A percentile compares a stretch with the other conserved stretches of the same genome.
phyloP scores from a whole-genome alignment of 306 rosid species.

The Herpetospermum pedunculosum region DNA sequence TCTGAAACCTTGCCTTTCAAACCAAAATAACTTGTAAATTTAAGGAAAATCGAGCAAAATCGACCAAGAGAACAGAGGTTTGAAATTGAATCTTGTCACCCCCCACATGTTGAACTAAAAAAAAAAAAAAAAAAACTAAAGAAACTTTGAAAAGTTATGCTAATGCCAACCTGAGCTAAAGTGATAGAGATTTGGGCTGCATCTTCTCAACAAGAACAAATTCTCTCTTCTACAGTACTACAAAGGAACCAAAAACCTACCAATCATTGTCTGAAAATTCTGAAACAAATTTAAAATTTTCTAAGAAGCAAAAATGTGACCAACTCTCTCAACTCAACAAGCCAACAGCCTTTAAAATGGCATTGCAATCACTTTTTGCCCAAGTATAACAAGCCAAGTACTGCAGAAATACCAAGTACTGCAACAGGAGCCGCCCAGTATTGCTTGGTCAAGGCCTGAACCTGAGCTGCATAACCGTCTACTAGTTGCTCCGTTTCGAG shows the following conservation, averaged over 20 bases:
- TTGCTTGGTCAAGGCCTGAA: slow-evolving; percentile 35
- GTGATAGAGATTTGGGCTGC: too few relatives aligned
- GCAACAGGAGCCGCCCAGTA: slow-evolving; percentile 51
- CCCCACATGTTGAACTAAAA: too few relatives aligned
- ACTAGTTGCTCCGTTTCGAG: slow-evolving; percentile 15
- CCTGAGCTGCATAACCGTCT: slow-evolving; percentile 20
- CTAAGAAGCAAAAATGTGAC: neutral
- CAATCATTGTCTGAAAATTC: neutral
- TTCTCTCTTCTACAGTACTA: neutral
- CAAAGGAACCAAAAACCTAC: neutral
- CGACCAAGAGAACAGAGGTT: too few relatives aligned
- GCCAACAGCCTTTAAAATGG: neutral
- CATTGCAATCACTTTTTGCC: slow-evolving; percentile 28
- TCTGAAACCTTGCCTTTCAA: too few relatives aligned
- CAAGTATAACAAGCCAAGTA: slow-evolving; percentile 38
- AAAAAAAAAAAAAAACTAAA: too few relatives aligned
- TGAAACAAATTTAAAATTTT: neutral
- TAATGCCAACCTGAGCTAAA: too few relatives aligned
- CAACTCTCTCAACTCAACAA: neutral
- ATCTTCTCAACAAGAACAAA: too few relatives aligned
- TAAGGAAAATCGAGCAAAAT: too few relatives aligned
- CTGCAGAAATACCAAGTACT: slow-evolving; percentile 42
- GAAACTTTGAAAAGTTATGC: too few relatives aligned
- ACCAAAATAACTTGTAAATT: too few relatives aligned
- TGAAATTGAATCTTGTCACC: too few relatives aligned